A percentile compares a stretch with the other conserved stretches of the same genome.
Evolutionary conservation across 1,284 basidiomycete species (phyloP).

Genomic region (Cutaneotrichosporon sp.): DNA sequence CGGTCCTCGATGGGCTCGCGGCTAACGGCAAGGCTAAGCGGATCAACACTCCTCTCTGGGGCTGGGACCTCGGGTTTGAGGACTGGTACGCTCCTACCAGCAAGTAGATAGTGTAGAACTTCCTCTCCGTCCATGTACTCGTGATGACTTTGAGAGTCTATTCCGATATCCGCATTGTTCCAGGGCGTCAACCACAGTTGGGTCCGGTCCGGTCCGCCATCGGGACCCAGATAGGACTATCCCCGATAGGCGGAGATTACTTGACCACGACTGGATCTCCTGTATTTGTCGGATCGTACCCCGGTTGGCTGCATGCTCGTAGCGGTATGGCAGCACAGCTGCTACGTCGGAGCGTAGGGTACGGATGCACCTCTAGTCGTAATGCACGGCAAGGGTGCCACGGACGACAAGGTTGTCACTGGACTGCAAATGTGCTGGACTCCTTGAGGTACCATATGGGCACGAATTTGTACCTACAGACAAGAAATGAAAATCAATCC

Average conservation of each 20-base stretch:
- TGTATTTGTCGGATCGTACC: background rate
- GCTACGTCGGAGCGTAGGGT: too few relatives aligned
- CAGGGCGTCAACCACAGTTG: background rate
- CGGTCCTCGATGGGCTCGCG: constrained; percentile 54
- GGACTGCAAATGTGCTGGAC: too few relatives aligned
- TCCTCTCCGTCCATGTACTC: background rate
- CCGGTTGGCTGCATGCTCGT: too few relatives aligned
- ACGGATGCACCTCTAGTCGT: too few relatives aligned
- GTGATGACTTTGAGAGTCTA: background rate
- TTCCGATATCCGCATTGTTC: too few relatives aligned
- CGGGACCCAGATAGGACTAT: too few relatives aligned
- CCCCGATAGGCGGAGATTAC: background rate
- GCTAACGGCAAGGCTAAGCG: constrained; percentile 54
- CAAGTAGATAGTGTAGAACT: constrained; percentile 1
- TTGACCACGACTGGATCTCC: background rate
- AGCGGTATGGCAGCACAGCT: too few relatives aligned
- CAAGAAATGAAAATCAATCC: too few relatives aligned
- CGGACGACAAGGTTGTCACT: too few relatives aligned
- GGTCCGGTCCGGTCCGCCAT: background rate
- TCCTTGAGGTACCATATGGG: too few relatives aligned
- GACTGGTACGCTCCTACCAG: constrained; percentile 33
- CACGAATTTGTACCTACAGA: too few relatives aligned
- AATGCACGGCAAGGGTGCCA: too few relatives aligned
- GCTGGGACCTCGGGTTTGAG: constrained; percentile 39
- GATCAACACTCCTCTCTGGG: constrained; percentile 41